A percentile compares a stretch with the other conserved stretches of the same genome.
phyloP scores from a whole-genome alignment of 164 flowering plant species.

The Piper longum region DNA sequence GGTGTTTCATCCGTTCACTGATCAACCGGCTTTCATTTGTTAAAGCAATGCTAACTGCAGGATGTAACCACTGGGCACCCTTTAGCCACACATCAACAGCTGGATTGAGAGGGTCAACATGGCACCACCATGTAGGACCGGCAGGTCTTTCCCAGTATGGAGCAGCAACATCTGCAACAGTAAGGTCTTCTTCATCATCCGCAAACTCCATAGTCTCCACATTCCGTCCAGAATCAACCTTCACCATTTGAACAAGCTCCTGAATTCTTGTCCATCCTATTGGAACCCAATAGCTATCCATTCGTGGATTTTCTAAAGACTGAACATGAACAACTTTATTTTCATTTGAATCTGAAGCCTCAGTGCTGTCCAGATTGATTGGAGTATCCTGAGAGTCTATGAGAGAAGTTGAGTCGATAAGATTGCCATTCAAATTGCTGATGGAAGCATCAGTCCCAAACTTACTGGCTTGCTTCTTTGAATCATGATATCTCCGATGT shows the following conservation, averaged over 20 bases:
- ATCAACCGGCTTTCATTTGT: conserved; percentile 83
- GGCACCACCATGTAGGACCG: conserved; percentile 98
- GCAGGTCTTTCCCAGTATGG: conserved; percentile 89
- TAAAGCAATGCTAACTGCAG: conserved; percentile 81
- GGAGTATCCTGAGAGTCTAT: conserved; percentile 9
- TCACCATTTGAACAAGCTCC: conserved; percentile 62
- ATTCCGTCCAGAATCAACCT: conserved; percentile 47
- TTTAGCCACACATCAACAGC: conserved; percentile 51
- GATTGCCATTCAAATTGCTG: conserved; percentile 8
- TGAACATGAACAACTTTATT: conserved; percentile 12
- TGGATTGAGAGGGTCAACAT: conserved; percentile 56
- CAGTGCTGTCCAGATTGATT: conserved; percentile 7
- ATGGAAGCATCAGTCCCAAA: conserved; percentile 11
- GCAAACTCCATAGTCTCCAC: conserved; percentile 29
- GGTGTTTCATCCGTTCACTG: conserved; percentile 87
- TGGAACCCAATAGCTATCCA: conserved; percentile 60
- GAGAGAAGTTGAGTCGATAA: conserved; percentile 14
- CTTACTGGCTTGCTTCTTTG: conserved; percentile 9
- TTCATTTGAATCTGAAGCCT: conserved; percentile 12
- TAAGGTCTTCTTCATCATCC: conserved; percentile 47
- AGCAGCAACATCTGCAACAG: conserved; percentile 81
- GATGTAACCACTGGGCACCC: conserved; percentile 85
- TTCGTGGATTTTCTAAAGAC: conserved; percentile 11
- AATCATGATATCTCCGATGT: conserved; percentile 10
- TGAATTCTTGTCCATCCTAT: conserved; percentile 91